phyloP scores from a whole-genome alignment of 768 basidiomycete species.

The Lactifluus echinatus region DNA sequence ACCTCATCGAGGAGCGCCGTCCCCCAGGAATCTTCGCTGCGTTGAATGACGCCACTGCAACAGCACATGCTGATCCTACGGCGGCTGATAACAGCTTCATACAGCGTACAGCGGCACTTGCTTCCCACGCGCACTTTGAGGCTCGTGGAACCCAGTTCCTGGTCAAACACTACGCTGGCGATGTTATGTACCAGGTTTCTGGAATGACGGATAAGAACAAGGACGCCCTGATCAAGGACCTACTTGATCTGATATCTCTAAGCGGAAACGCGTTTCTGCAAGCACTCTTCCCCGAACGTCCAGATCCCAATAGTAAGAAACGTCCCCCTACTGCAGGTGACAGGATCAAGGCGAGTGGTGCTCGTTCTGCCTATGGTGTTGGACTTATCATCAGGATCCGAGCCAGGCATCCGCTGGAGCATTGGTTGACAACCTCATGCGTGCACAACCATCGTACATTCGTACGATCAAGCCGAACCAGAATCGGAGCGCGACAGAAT shows the following conservation, averaged over 20 bases:
- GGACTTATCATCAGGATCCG: neutral
- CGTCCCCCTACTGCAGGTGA: constrained; percentile 96
- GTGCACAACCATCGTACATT: constrained; percentile 94
- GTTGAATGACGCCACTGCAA: constrained; percentile 97
- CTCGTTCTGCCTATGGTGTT: neutral
- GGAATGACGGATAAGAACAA: constrained; percentile 99
- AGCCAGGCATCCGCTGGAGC: constrained; percentile 82
- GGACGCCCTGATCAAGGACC: constrained; percentile 90
- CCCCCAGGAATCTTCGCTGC: constrained; percentile 98
- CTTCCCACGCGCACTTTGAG: constrained; percentile 90
- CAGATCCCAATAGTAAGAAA: constrained; percentile 96
- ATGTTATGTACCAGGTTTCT: constrained; percentile 93
- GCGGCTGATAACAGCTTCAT: constrained; percentile 97
- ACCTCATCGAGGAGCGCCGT: constrained; percentile 91
- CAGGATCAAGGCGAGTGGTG: constrained; percentile 73
- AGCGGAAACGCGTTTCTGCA: constrained; percentile 85
- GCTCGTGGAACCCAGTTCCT: constrained; percentile 90
- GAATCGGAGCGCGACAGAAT: constrained; percentile 87
- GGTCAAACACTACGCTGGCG: constrained; percentile 95
- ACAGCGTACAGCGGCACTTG: constrained; percentile 75
- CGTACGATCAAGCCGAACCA: constrained; percentile 99
- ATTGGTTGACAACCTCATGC: constrained; percentile 96
- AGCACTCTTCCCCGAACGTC: constrained; percentile 83
- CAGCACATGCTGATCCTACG: constrained; percentile 92
- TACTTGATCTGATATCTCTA: constrained; percentile 77